Evolutionary conservation across 176 grass and related monocot genomes (phyloP).

Genomic region (Musa acuminata): DNA sequence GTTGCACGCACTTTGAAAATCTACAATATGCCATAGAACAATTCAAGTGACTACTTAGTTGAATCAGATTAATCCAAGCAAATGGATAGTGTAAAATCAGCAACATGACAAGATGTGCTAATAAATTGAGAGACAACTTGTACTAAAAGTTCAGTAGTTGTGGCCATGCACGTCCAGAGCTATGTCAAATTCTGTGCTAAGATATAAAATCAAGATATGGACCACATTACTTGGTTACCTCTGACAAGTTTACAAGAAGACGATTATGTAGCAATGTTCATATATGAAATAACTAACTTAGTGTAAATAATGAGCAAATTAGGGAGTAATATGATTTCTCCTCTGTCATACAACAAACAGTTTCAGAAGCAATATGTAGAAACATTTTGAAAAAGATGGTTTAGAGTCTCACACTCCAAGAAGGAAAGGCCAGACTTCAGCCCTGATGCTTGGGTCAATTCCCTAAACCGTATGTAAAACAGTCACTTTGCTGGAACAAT

Average conservation of each 20-base stretch:
- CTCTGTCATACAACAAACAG: background rate
- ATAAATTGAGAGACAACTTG: background rate
- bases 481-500: background rate
- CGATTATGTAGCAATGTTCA: background rate
- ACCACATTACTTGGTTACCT: background rate
- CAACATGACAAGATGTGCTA: background rate
- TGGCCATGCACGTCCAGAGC: background rate
- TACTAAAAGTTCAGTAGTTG: background rate
- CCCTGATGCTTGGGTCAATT: slow-evolving; percentile 60
- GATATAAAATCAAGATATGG: background rate
- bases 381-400: background rate
- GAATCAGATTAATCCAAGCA: background rate
- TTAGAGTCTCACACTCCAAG: slow-evolving; percentile 65
- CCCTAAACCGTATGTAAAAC: slow-evolving; percentile 43
- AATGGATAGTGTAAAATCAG: background rate
- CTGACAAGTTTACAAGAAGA: background rate
- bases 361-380: background rate
- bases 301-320: background rate
- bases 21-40: no score
- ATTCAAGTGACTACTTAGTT: background rate
- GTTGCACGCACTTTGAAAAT: no score
- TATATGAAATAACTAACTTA: background rate
- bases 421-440: slow-evolving; percentile 85
- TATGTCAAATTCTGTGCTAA: background rate
- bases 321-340: background rate